Evolutionary conservation across 176 grass and related monocot species (phyloP), one percentile per base, ranked within the genome.

Genomic region (Cenchrus fungigraminus): DNA sequence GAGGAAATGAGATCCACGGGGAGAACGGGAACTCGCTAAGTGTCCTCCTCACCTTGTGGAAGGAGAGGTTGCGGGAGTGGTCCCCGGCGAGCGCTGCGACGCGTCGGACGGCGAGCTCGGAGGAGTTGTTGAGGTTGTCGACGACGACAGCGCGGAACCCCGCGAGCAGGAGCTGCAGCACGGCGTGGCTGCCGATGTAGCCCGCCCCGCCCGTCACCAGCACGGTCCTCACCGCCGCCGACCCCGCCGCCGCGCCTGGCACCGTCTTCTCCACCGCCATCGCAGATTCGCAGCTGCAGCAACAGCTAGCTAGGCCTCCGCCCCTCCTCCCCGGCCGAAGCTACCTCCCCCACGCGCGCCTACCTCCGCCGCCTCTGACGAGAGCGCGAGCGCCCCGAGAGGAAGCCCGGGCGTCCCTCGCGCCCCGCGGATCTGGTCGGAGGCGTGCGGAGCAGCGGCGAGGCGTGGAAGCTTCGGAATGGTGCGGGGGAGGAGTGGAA

Each of bases 141-240:
- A 93, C 73, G 61, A 90, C 89, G 54, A 89, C 81, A 73, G 88
- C 91, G 89, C 72, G 84, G 86, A 88, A 91, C 0, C 94, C 94
- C 4, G 74, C 58, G 60, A 96, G 89, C 17, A 96, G 91, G 0
- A 96, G 87, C 86, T 96, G 91, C 71, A 96, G 86, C 78, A 89
- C 91, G 63, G 94, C 92, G 89, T 96, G 94, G 89, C 91, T 96
- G 28, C 94, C 94, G 75, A 96, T 93, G 94, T 96, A 96, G 4
- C 94, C 94, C 1, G 94, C 94, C 46, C 94, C 94, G 5, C 94
- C 94, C 12, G 94, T 96, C 5, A 96, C 94, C 47, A 95, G 90
- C 54, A 95, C 87, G 22, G 92, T 87, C 80, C 79, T 84, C 49
- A n/a, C 64, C 76, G 46, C 71, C 14, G 20, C 76, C 31, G 22